Evolutionary conservation across 2,329 filamentous ascomycete species (phyloP).

Genomic region (Gaeumannomyces sp.): DNA sequence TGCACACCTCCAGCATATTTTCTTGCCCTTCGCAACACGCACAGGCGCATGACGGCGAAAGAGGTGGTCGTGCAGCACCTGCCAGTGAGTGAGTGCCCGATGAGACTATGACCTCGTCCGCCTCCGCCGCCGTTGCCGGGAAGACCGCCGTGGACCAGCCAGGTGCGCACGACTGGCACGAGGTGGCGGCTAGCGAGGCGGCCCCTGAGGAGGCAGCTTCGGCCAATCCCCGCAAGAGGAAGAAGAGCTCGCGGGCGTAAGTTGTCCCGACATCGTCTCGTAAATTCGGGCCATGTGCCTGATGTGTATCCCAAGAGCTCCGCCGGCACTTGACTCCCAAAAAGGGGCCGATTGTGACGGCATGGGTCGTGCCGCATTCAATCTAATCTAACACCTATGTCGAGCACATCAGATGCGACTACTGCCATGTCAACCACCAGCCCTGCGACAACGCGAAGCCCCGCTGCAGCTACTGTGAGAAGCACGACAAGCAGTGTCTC

Average conservation of each 20-base stretch:
- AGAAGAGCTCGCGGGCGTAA: slow-evolving; percentile 30
- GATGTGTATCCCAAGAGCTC: background rate
- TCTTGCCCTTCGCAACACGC: background rate
- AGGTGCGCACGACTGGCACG: slow-evolving; percentile 11
- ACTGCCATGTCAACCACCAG: slow-evolving; percentile 41
- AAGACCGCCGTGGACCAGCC: slow-evolving; percentile 2
- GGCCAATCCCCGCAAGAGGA: slow-evolving; percentile 28
- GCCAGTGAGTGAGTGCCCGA: background rate
- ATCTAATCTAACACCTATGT: background rate
- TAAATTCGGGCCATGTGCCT: background rate
- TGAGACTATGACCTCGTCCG: slow-evolving; percentile 8
- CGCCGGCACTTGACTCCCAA: background rate
- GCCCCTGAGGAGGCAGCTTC: slow-evolving; percentile 16
- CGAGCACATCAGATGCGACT: slow-evolving; percentile 32
- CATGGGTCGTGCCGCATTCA: background rate
- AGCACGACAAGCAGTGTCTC: slow-evolving; percentile 30
- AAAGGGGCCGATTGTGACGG: slow-evolving; percentile 14
- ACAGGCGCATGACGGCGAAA: background rate
- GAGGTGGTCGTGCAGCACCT: background rate
- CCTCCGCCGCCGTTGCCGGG: slow-evolving; percentile 4
- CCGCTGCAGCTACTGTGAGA: slow-evolving; percentile 38
- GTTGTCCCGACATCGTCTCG: slow-evolving; percentile 11
- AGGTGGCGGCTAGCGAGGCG: slow-evolving; percentile 12
- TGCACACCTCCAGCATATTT: background rate
- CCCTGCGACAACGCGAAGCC: slow-evolving; percentile 41